Base-by-base conservation (phyloP, 164 flowering plant genomes). In the Sedum album region DNA sequence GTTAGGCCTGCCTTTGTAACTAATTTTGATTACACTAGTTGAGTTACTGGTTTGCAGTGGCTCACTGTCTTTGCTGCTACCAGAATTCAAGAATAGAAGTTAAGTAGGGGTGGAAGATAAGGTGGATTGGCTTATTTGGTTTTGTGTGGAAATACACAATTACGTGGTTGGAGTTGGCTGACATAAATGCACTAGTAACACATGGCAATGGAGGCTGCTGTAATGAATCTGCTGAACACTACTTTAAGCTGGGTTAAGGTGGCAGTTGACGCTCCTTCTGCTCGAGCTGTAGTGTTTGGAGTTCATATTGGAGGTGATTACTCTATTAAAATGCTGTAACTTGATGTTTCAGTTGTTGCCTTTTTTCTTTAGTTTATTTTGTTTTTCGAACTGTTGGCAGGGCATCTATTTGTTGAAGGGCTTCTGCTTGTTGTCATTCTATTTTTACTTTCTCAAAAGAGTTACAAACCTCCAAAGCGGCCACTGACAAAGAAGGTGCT, bases 381-480 rank as follows among this genome's bases (percentile, higher is more conserved):
- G 68, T 60, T 63, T 72, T 41, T 9, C 5, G 41, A 60, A n/a
- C n/a, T n/a, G 69, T 76, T 23, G 82, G 74, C 66, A 94, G 99
- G 99, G 44, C 99, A 94, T 82, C 76, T 87, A 13, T 84, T 91
- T 73, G 83, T 90, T 67, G 99, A 94, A 68, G 90, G 76, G 77
- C 77, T 91, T 73, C 96, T 94, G 62, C 66, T 86, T 66, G 88
- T 84, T 57, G 97, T 81, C 62, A 88, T 94, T 62, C 25, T 91
- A 53, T 85, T 83, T 77, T 78, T 88, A 31, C 87, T 94, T 55
- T 76, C 90, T 21, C 96, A 85, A 72, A 94, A 94, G 72, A 90
- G 97, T 86, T 94, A 94, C 81, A 91, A 86, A 79, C 97, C 96
- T 42, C 97, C 99, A 41, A 90, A 88, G 75, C 77, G 86, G 49